Evolutionary conservation across 2,329 filamentous ascomycete species (phyloP).

Genomic region (Nigrospora sphaerica): DNA sequence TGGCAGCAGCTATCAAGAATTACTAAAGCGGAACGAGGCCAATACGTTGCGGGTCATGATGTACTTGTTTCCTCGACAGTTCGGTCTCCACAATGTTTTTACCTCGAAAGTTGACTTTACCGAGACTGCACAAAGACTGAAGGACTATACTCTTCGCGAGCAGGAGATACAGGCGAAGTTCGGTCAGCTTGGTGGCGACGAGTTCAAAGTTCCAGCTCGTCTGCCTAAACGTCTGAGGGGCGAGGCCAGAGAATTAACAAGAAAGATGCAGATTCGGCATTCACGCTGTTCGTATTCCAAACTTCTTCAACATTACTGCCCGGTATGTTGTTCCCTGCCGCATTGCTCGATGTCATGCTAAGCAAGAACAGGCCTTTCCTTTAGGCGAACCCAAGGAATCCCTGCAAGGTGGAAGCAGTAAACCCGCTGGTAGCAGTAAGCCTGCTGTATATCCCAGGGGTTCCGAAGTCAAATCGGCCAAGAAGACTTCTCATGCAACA

Average conservation of each 20-base stretch:
- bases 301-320: slow-evolving; percentile 76
- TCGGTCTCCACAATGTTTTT: slow-evolving; percentile 88
- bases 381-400: neutral
- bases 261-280: slow-evolving; percentile 64
- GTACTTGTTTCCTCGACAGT: slow-evolving; percentile 90
- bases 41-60: slow-evolving; percentile 71
- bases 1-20: no score
- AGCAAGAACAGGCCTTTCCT: neutral
- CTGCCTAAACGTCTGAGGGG: slow-evolving; percentile 66
- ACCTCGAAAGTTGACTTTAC: slow-evolving; percentile 57
- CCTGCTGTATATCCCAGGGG: slow-evolving; percentile 5
- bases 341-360: neutral
- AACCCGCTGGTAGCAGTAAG: neutral
- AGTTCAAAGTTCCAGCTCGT: slow-evolving; percentile 21
- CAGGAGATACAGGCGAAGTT: slow-evolving; percentile 58
- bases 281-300: slow-evolving; percentile 70
- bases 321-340: slow-evolving; percentile 25
- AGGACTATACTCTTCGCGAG: slow-evolving; percentile 81
- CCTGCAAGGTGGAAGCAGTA: neutral
- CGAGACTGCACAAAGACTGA: slow-evolving; percentile 66
- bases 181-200: slow-evolving; percentile 16
- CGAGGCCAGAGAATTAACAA: slow-evolving; percentile 48
- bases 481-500: neutral
- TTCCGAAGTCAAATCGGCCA: neutral
- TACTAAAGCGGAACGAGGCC: slow-evolving; percentile 26